phyloP scores from a whole-genome alignment of 192 early-diverging fungal genomes.

The Backusella liffmaniae region DNA sequence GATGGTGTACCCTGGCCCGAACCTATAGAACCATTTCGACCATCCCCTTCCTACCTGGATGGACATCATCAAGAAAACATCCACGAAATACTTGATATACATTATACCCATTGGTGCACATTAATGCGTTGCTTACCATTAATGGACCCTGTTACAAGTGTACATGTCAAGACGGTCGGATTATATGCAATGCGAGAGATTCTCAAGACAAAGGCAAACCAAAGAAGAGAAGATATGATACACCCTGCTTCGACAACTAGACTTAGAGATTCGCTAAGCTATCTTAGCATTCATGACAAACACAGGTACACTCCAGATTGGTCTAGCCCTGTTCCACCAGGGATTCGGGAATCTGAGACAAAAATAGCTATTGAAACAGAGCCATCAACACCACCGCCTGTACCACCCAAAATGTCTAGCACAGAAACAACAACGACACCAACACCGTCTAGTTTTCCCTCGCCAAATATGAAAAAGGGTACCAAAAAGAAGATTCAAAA shows the following conservation, averaged over 20 bases:
- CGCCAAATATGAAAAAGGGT: neutral
- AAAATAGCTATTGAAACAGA: slow-evolving; percentile 1
- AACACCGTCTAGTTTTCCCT: neutral
- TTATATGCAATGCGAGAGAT: slow-evolving; percentile 21
- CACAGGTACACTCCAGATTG: neutral
- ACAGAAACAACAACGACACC: slow-evolving; percentile 3
- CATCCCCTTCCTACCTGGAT: neutral
- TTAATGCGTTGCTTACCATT: slow-evolving; percentile 20
- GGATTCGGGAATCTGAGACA: neutral
- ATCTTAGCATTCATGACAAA: slow-evolving; percentile 2
- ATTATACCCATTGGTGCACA: slow-evolving; percentile 22
- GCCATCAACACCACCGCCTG: neutral
- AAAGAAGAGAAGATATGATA: neutral
- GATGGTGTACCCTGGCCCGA: slow-evolving; percentile 13
- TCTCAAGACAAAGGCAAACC: slow-evolving; percentile 8
- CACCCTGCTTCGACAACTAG: neutral
- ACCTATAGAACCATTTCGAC: neutral
- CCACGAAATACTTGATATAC: neutral
- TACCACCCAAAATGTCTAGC: neutral
- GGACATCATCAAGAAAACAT: neutral
- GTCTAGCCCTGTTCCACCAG: neutral
- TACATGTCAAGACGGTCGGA: slow-evolving; percentile 11
- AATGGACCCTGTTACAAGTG: slow-evolving; percentile 8
- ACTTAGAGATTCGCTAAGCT: neutral
- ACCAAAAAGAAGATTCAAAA: neutral